Conservation (phyloP, 2,329 filamentous ascomycete species). For the Apiospora rasikravindrae region DNA sequence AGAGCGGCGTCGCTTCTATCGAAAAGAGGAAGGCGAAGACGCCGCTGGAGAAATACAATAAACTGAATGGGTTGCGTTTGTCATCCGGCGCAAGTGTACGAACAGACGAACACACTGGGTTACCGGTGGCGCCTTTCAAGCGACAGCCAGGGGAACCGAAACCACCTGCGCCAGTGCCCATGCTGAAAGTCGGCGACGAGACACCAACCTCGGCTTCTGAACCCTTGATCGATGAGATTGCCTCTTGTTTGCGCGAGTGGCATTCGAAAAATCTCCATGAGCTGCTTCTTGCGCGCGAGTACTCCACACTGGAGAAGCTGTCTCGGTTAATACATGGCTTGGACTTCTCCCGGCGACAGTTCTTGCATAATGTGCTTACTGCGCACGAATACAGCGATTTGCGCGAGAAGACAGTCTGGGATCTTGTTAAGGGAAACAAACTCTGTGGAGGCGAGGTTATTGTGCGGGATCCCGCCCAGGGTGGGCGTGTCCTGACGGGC, state of each 20-base stretch:
- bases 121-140: conserved; percentile 38
- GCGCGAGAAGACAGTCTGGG: conserved; percentile 93
- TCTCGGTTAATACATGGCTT: conserved; percentile 81
- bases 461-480: conserved; percentile 83
- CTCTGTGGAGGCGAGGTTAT: conserved; percentile 93
- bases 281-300: conserved; percentile 81
- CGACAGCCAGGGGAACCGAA: conserved; percentile 73
- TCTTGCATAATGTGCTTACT: conserved; percentile 93
- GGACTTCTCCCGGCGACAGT: conserved; percentile 84
- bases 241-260: conserved; percentile 96
- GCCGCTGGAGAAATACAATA: background rate
- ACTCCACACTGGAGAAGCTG: conserved; percentile 80
- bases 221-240: conserved; percentile 95
- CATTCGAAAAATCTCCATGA: conserved; percentile 97
- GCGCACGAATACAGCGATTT: conserved; percentile 79
- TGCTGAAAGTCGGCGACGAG: conserved; percentile 97
- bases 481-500: conserved; percentile 85
- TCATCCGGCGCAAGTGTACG: conserved; percentile 18
- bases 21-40: conserved; percentile 43
- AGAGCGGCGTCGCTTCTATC: conserved; percentile 54
- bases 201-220: conserved; percentile 88
- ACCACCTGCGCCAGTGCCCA: conserved; percentile 90
- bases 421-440: conserved; percentile 92
- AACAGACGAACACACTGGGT: conserved; percentile 10
- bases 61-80: conserved; percentile 28